Conservation (phyloP, 345 rosid genomes). For the Lenwebbia sp. region DNA sequence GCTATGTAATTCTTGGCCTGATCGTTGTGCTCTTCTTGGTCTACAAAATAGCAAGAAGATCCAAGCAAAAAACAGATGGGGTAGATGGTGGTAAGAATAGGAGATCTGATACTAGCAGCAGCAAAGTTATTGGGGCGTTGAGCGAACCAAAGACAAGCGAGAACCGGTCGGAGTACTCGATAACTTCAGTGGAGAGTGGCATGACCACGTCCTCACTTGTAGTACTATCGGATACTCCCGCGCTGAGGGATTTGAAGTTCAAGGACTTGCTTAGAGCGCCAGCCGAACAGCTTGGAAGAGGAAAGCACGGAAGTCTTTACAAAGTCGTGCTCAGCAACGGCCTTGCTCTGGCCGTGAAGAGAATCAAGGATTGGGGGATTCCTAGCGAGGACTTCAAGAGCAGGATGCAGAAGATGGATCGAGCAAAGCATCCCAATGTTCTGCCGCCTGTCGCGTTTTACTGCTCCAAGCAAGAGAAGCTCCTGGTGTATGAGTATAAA, state of each 20-base stretch:
- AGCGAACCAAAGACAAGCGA: slow-evolving; percentile 4
- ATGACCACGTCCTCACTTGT: slow-evolving; percentile 21
- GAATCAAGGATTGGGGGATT: slow-evolving; percentile 32
- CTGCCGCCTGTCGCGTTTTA: slow-evolving; percentile 41
- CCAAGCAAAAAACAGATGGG: slow-evolving; percentile 2
- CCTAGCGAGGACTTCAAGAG: slow-evolving; percentile 27
- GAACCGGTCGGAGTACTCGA: slow-evolving; percentile 34
- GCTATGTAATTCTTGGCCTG: slow-evolving; percentile 23
- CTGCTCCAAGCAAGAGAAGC: slow-evolving; percentile 55
- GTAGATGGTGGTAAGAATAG: background rate
- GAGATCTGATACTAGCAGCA: background rate
- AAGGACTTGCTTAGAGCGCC: slow-evolving; percentile 58
- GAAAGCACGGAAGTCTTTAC: slow-evolving; percentile 57
- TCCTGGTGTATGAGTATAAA: slow-evolving; percentile 40
- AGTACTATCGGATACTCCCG: slow-evolving; percentile 31
- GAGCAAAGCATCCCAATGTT: slow-evolving; percentile 32
- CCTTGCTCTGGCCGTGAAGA: slow-evolving; percentile 33
- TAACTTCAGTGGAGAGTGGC: slow-evolving; percentile 28
- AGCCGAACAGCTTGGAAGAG: slow-evolving; percentile 44
- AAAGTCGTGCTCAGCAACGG: slow-evolving; percentile 35
- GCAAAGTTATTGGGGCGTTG: slow-evolving; percentile 6
- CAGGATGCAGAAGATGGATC: slow-evolving; percentile 36
- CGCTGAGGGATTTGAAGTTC: slow-evolving; percentile 18
- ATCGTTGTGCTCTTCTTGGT: slow-evolving; percentile 8
- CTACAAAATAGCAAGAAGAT: slow-evolving; percentile 11